These are phyloP conservation scores for Vararia minispora DNA, from an alignment of 768 basidiomycete genomes.

Conservation along the genomic window DNA sequence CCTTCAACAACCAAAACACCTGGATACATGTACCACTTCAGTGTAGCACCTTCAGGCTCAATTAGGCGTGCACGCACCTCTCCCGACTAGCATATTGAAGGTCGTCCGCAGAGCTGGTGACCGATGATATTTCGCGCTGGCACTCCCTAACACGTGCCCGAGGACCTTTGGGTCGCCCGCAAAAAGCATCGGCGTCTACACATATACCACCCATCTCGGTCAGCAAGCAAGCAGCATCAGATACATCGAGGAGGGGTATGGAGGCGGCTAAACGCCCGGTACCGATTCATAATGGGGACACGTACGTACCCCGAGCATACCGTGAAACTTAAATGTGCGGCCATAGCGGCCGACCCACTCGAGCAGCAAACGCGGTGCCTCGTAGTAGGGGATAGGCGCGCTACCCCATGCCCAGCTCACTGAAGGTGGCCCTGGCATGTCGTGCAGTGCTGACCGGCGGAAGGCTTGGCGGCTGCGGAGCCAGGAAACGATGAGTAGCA, in stretches of 20 bases:
- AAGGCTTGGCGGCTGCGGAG: too few species aligned
- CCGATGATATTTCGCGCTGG: constrained; percentile 22
- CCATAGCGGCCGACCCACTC: constrained; percentile 10
- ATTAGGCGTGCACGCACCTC: too few species aligned
- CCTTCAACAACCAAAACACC: constrained; percentile 11
- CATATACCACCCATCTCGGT: too few species aligned
- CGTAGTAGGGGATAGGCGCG: background rate
- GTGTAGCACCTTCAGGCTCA: too few species aligned
- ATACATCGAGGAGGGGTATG: too few species aligned
- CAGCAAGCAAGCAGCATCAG: too few species aligned
- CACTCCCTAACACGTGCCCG: constrained; percentile 22
- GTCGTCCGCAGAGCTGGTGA: constrained; percentile 12
- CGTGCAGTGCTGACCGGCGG: constrained; percentile 1
- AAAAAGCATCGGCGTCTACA: constrained; percentile 18
- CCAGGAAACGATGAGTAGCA: too few species aligned
- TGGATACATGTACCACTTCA: too few species aligned
- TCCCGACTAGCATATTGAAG: constrained; percentile 8
- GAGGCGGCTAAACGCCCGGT: too few species aligned
- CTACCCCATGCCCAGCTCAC: constrained; percentile 3
- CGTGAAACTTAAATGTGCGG: constrained; percentile 2
- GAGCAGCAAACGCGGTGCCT: constrained; percentile 6
- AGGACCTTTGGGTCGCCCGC: constrained; percentile 26
- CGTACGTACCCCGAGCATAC: constrained; percentile 3
- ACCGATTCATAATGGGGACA: too few species aligned
- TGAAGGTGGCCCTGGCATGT: constrained; percentile 4